Evolutionary conservation across 176 grass and related monocot genomes (phyloP).

Genomic region (Aegilops speltoides): DNA sequence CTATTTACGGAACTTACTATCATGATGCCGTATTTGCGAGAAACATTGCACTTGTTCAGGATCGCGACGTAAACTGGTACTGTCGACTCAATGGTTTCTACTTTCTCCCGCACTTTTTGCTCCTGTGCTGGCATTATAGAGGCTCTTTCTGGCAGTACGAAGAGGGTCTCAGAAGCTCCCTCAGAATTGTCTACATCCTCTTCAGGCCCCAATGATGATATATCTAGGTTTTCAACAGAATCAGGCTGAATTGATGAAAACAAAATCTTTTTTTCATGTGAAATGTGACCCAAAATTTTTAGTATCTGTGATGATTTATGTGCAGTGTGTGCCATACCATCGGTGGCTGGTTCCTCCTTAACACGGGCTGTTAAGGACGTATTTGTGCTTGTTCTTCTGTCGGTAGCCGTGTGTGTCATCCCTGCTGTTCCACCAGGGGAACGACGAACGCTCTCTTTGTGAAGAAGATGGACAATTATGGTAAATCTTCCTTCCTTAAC

Average conservation of each 20-base stretch:
- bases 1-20: background rate
- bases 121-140: constrained; percentile 20
- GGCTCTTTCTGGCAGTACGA: background rate
- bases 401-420: background rate
- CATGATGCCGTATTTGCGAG: background rate
- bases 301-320: background rate
- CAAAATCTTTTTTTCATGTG: background rate
- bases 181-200: background rate
- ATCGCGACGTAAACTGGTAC: constrained; percentile 22
- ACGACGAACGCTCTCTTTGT: background rate
- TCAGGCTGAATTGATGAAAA: background rate
- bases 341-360: background rate
- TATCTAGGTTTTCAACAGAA: background rate
- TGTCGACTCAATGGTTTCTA: background rate
- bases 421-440: background rate
- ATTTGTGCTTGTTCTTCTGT: background rate
- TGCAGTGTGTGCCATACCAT: constrained; percentile 26
- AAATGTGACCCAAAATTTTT: background rate
- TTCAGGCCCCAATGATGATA: background rate
- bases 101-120: constrained; percentile 19
- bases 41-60: constrained; percentile 19
- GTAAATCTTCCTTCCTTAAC: background rate
- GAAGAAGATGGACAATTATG: background rate
- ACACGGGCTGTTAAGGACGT: background rate
- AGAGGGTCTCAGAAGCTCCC: background rate